Base-by-base conservation (phyloP, 495 filamentous ascomycete species). In the Platismatia glauca region DNA sequence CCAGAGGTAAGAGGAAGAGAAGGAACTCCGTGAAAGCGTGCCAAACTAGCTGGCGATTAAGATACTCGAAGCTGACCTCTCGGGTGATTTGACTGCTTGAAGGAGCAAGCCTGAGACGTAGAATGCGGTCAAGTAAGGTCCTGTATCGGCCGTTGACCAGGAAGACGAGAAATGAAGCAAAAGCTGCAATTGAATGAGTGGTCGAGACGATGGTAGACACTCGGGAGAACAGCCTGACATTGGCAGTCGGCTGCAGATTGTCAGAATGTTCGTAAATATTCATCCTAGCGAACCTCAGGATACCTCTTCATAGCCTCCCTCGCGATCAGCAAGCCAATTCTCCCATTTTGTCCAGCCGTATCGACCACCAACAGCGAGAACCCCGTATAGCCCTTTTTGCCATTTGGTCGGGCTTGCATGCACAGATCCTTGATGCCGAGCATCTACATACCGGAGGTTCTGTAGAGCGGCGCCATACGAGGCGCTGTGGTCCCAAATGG, bases 11-110 rank as follows among this genome's bases (percentile, higher is more conserved):
- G 15, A 99, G 82, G 72, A 99, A 99, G 9, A 99, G 84, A 7
- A 99, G 81, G 69, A 98, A 98, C 72, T 98, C 94, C 31, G 94
- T 98, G 68, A 98, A 97, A 22, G 94, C 94, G 71, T 98, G 94
- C 94, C 94, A 98, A 48, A 98, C 94, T 9, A 98, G 82, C 73
- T 98, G 94, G 18, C 94, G 87, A 71, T 98, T 98, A 52, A 98
- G 82, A 72, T 97, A 98, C 75, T 98, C 94, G 70, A 98, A 97
- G 1, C 88, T 92, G 20, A 98, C 91, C 73, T 97, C 89, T 12
- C 93, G 85, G 69, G 81, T 87, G 52, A 94, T 86, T 67, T 95
- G 88, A 67, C 81, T 87, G 20, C 86, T 89, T 20, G 87, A 86
- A 29, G 95, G 86, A 1, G 89, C 85, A 24, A 98, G 84, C 31